Conservation (phyloP, 2,329 filamentous ascomycete genomes). For the Fusarium albidum region DNA sequence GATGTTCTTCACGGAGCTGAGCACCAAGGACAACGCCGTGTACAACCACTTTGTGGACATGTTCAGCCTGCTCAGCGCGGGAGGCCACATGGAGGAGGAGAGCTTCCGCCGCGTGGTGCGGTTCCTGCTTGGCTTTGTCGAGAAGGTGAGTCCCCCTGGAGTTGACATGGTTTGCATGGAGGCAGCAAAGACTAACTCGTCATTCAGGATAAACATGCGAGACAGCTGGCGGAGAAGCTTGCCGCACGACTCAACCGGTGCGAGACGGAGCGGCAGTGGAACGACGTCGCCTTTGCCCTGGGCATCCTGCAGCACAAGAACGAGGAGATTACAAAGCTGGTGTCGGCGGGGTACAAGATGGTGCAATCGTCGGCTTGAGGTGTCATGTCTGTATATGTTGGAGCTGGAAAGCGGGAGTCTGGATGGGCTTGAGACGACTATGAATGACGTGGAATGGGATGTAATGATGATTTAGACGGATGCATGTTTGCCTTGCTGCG, state of each 20-base stretch:
- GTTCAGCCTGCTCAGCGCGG: conserved; percentile 91
- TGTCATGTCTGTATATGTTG: conserved; percentile 10
- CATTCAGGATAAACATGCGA: conserved; percentile 90
- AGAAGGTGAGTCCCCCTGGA: conserved; percentile 74
- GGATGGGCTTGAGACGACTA: conserved; percentile 32
- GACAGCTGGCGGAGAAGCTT: conserved; percentile 91
- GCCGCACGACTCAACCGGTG: conserved; percentile 85
- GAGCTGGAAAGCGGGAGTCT: conserved; percentile 26
- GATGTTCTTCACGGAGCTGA: conserved; percentile 99
- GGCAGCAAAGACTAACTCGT: conserved; percentile 27
- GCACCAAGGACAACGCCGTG: conserved; percentile 97
- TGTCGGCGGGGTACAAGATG: conserved; percentile 79
- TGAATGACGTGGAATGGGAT: conserved; percentile 33
- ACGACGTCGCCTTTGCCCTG: conserved; percentile 92
- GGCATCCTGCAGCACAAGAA: conserved; percentile 92
- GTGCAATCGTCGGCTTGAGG: conserved; percentile 67
- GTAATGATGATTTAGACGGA: conserved; percentile 36
- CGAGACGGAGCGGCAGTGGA: conserved; percentile 95
- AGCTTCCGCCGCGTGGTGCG: conserved; percentile 86
- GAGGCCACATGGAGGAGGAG: conserved; percentile 82
- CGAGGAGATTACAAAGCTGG: conserved; percentile 82
- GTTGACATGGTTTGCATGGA: background rate
- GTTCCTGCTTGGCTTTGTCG: conserved; percentile 94
- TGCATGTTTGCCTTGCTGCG: conserved; percentile 12
- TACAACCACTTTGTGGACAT: conserved; percentile 99